Conservation (phyloP, 768 basidiomycete genomes). For the Coprinopsis cinerea region DNA sequence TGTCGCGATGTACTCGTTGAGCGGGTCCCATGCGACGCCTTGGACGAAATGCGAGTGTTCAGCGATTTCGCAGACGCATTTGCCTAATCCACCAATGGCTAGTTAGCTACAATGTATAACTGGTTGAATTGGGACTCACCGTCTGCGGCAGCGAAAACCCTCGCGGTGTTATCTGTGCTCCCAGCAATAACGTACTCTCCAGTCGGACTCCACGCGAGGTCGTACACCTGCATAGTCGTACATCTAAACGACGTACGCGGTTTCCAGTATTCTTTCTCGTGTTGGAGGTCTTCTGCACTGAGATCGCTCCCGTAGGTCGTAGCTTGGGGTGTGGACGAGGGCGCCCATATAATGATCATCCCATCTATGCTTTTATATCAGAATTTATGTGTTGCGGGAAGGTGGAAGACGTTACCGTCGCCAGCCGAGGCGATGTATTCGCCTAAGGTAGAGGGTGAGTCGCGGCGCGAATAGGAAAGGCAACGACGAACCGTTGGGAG, state of each 20-base stretch:
- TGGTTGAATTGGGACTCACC: conserved; percentile 37
- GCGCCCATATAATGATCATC: conserved; percentile 95
- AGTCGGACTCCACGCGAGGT: conserved; percentile 94
- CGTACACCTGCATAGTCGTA: conserved; percentile 94
- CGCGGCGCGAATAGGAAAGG: neutral
- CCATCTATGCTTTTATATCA: conserved; percentile 57
- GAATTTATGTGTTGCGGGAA: conserved; percentile 10
- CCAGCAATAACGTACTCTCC: conserved; percentile 95
- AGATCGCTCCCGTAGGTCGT: conserved; percentile 81
- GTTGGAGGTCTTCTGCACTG: conserved; percentile 69
- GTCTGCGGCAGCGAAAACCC: conserved; percentile 72
- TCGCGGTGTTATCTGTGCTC: conserved; percentile 91
- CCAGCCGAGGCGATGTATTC: conserved; percentile 94
- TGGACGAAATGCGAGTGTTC: conserved; percentile 98
- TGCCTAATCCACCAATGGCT: conserved; percentile 40
- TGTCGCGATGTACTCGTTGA: conserved; percentile 96
- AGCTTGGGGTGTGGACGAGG: conserved; percentile 63
- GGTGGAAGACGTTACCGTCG: conserved; percentile 61
- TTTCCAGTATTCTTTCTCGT: conserved; percentile 96
- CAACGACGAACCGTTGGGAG: conserved; percentile 70
- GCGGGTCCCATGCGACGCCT: conserved; percentile 97
- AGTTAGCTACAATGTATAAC: conserved; percentile 5
- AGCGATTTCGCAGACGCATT: conserved; percentile 83
- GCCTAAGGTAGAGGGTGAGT: conserved; percentile 37
- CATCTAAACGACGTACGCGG: conserved; percentile 82